These are phyloP conservation scores for Penicillium sp. DNA, from an alignment of 2,329 filamentous ascomycete species.

Conservation along the genomic window DNA sequence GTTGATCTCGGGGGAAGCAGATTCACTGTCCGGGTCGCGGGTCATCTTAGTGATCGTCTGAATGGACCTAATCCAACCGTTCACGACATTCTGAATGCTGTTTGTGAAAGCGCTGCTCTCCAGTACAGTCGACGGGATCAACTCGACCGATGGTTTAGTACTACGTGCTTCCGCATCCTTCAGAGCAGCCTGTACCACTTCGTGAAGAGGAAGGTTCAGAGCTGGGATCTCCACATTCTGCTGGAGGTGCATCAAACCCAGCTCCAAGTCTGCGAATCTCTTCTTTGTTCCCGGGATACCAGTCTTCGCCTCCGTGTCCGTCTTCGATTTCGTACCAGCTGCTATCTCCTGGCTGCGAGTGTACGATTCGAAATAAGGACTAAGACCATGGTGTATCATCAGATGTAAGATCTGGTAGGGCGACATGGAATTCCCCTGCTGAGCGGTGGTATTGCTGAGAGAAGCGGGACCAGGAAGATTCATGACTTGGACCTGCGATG, in stretches of 20 bases:
- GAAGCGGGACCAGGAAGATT: conserved; percentile 82
- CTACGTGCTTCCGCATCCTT: conserved; percentile 69
- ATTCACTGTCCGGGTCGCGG: conserved; percentile 72
- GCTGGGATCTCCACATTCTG: conserved; percentile 98
- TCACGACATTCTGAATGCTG: conserved; percentile 87
- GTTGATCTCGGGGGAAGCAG: conserved; percentile 95
- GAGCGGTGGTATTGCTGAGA: conserved; percentile 62
- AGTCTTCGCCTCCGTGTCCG: conserved; percentile 86
- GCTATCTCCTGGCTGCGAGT: conserved; percentile 74
- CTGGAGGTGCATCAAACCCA: conserved; percentile 85
- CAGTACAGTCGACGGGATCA: conserved; percentile 72
- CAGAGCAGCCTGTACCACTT: conserved; percentile 79
- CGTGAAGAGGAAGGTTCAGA: conserved; percentile 80
- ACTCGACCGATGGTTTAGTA: conserved; percentile 69
- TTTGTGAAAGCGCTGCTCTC: conserved; percentile 92
- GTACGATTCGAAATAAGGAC: conserved; percentile 96
- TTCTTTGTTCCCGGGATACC: conserved; percentile 97
- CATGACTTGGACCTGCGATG: conserved; percentile 86
- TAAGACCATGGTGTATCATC: conserved; percentile 83
- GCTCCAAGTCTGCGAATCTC: conserved; percentile 88
- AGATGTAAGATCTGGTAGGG: conserved; percentile 92
- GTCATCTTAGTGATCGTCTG: conserved; percentile 94
- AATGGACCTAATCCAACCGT: conserved; percentile 98
- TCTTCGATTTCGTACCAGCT: conserved; percentile 66
- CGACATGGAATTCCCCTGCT: conserved; percentile 70